Base-by-base conservation (phyloP, 306 rosid genomes). In the Quercus mongolica region DNA sequence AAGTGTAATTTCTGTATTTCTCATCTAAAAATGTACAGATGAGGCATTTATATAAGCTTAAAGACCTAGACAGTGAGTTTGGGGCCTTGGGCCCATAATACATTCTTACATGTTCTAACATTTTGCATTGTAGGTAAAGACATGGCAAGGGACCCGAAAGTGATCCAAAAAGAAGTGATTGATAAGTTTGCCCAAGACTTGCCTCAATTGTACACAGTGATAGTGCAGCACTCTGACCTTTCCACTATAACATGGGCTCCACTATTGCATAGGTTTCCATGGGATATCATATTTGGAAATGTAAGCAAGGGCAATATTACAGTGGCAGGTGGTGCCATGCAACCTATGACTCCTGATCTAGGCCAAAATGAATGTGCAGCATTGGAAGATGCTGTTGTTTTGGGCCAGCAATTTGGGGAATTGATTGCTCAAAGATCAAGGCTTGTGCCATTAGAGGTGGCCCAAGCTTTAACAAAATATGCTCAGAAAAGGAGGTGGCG, bases 241-340 rank as follows among this genome's bases (percentile, higher is more conserved):
- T 70, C 83, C 4, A 74, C 86, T 0, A 3, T 79, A 11, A 46
- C 83, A 35, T 68, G 59, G 80, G 77, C 74, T 8, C 77, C 83
- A 30, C 11, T 79, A 49, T 31, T 51, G 65, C 33, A 59, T 1
- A 78, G 80, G 44, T 18, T 12, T 20, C 83, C 86, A n/a, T 83
- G 79, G 83, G 23, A 83, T 14, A 25, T 83, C 1, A 71, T 68
- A 69, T 83, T 74, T 15, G 76, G 80, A 23, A 74, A 18, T 7
- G 10, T 75, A 17, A 57, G 70, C 79, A 52, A 71, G 26, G 61
- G 49, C n/a, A 68, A 54, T 13, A 30, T 83, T 41, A 71, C 78
- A 0, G 78, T 71, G 25, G 83, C 72, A 1, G 83, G 83, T 5
- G 83, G 78, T 13, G 74, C 83, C 35, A 75, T 83, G 87, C 87